Conservation (phyloP, 2,329 filamentous ascomycete genomes). For the Aspergillus fumigatiaffinis region DNA sequence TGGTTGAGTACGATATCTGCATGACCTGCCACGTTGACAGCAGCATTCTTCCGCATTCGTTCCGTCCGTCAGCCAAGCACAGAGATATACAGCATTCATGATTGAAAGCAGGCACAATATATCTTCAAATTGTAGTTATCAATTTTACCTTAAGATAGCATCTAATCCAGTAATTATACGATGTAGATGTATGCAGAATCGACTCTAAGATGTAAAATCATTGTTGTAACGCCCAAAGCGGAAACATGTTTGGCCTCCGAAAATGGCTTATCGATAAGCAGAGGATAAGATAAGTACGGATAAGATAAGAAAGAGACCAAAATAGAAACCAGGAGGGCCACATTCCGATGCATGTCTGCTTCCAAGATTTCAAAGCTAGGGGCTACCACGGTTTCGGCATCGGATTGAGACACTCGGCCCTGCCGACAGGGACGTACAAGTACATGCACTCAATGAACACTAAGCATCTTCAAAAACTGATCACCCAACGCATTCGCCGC, state of each 20-base stretch:
- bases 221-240: neutral
- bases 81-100: neutral
- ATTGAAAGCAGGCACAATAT: neutral
- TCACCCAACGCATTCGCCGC: constrained; percentile 30
- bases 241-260: neutral
- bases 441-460: constrained; percentile 10
- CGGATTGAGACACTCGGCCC: neutral
- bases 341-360: neutral
- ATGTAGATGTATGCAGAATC: neutral
- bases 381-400: neutral
- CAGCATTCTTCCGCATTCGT: neutral
- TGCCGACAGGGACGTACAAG: too few species aligned
- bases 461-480: constrained; percentile 32
- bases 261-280: neutral
- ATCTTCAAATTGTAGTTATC: neutral
- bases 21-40: neutral
- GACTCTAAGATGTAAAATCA: neutral
- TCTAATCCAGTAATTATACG: neutral
- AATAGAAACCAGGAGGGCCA: neutral
- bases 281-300: neutral
- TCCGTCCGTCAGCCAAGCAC: neutral
- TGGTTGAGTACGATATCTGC: neutral
- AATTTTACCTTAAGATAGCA: neutral
- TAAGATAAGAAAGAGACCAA: neutral
- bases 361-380: neutral